Percentiles rank a stretch among this genome's conserved stretches.
Conservation (phyloP, 331 rosid species). For the Quercus tomentella region DNA sequence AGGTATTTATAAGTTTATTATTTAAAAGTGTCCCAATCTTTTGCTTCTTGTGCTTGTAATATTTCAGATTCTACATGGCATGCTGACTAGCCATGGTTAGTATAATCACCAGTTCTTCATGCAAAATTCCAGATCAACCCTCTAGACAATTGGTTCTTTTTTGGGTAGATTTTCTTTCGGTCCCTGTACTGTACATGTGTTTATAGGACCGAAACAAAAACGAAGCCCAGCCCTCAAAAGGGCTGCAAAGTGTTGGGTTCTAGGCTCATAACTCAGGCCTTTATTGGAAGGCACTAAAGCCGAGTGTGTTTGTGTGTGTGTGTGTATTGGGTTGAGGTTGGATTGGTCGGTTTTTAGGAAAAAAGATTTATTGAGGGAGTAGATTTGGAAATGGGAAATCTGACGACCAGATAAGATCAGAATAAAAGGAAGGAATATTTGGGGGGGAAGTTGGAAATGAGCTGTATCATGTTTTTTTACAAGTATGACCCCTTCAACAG, state of each 20-base stretch:
- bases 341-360: neutral
- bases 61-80: neutral
- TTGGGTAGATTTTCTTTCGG: neutral
- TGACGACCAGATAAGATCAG: neutral
- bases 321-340: neutral
- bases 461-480: too few relatives aligned
- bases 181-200: neutral
- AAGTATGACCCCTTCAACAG: too few relatives aligned
- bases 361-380: neutral
- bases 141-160: neutral
- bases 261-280: neutral
- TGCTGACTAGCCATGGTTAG: neutral
- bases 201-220: neutral
- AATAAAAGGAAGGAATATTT: too few relatives aligned
- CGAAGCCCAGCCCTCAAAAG: neutral
- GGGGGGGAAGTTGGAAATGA: too few relatives aligned
- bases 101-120: neutral
- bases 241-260: neutral
- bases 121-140: neutral
- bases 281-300: neutral
- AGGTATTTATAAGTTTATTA: too few relatives aligned
- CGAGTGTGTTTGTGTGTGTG: too few relatives aligned
- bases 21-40: too few relatives aligned
- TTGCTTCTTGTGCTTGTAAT: neutral
- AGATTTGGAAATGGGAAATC: neutral